Percentiles rank a stretch among this genome's conserved stretches.
Conservation (phyloP, 2,329 filamentous ascomycete genomes). For the Neopestalotiopsis rosae region DNA sequence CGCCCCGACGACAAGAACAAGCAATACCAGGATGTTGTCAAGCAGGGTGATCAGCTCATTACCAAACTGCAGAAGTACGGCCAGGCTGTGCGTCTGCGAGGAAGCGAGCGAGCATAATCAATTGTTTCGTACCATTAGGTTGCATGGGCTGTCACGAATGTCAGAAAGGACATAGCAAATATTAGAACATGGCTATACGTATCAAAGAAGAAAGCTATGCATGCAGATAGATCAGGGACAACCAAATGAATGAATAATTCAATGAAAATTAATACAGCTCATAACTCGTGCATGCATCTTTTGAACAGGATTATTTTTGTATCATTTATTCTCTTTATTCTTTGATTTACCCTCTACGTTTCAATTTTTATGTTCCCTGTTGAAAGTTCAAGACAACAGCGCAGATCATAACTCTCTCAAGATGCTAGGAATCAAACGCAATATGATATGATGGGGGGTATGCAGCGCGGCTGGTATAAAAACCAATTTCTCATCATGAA, state of each 20-base stretch:
- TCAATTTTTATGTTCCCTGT: background rate
- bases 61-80: constrained; percentile 99
- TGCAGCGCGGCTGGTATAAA: background rate
- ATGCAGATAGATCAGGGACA: background rate
- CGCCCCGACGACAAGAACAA: constrained; percentile 99
- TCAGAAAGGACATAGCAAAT: background rate
- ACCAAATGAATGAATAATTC: background rate
- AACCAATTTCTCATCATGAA: background rate
- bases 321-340: background rate
- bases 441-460: background rate
- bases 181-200: constrained; percentile 7
- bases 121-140: background rate
- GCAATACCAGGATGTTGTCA: constrained; percentile 97
- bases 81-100: constrained; percentile 90
- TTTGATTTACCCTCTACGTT: background rate
- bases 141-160: background rate
- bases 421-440: constrained; percentile 2
- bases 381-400: background rate
- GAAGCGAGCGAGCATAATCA: constrained; percentile 83
- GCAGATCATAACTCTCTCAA: background rate
- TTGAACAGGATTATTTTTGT: background rate
- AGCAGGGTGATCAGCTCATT: constrained; percentile 96
- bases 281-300: background rate
- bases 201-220: background rate
- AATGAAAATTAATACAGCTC: background rate